Evolutionary conservation across 139 green algal species (phyloP).

Genomic region (Gonium pectorale): DNA sequence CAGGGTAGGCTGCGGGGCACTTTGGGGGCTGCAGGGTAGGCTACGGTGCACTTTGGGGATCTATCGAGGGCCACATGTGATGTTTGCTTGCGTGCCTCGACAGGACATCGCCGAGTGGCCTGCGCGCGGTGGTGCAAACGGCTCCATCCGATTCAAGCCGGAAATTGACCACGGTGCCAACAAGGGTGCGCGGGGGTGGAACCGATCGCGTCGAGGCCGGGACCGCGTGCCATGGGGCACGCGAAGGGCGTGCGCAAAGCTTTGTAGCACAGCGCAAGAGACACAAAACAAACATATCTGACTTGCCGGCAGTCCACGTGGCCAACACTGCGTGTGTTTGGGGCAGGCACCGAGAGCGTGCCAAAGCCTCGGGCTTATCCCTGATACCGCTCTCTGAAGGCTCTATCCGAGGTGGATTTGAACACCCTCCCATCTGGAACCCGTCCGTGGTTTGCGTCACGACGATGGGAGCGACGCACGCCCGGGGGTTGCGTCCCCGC

Average conservation of each 20-base stretch:
- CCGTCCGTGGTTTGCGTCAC: too few species aligned
- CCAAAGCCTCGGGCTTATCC: too few species aligned
- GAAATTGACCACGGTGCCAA: constrained; percentile 90
- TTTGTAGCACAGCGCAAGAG: background rate
- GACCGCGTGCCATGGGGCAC: background rate
- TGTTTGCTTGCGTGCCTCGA: background rate
- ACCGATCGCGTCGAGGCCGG: background rate
- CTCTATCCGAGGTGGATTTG: too few species aligned
- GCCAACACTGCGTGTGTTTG: background rate
- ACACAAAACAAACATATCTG: background rate
- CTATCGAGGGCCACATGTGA: background rate
- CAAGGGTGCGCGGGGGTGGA: constrained; percentile 61
- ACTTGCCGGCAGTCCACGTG: background rate
- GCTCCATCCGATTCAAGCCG: constrained; percentile 89
- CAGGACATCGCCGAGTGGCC: constrained; percentile 74
- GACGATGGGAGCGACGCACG: too few species aligned
- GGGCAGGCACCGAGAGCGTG: background rate
- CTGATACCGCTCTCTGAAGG: too few species aligned
- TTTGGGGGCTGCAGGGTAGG: background rate
- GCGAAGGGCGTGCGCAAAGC: background rate
- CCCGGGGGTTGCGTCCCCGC: too few species aligned
- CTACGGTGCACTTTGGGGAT: background rate
- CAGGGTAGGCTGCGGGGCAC: background rate
- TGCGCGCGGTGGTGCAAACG: constrained; percentile 82
- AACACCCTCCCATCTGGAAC: too few species aligned